These are phyloP conservation scores for Amborella trichopoda DNA, from an alignment of 164 flowering plant species.

Conservation along the genomic window DNA sequence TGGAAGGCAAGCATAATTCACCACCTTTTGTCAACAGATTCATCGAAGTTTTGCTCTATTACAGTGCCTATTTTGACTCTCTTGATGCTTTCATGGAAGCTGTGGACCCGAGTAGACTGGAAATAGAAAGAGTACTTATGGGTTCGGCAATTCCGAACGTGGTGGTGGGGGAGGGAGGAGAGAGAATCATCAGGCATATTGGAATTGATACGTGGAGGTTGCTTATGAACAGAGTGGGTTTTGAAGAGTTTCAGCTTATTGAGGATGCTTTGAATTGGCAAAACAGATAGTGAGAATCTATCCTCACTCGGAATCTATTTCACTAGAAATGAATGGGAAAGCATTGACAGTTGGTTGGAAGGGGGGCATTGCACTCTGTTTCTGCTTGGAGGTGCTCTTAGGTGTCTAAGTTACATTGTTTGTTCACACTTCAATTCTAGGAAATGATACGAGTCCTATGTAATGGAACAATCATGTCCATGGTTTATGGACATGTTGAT, in stretches of 20 bases:
- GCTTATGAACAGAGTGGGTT: conserved; percentile 34
- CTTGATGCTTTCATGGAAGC: conserved; percentile 23
- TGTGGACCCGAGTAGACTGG: conserved; percentile 16
- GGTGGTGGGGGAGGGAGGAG: conserved; percentile 38
- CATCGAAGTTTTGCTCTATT: no score
- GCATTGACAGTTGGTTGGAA: conserved; percentile 42
- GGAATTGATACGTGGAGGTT: conserved; percentile 38
- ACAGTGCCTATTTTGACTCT: no score
- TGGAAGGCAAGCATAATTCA: no score
- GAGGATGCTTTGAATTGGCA: conserved; percentile 28
- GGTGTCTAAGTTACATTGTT: no score
- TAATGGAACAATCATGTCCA: no score
- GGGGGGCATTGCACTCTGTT: conserved; percentile 32
- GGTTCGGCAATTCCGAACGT: conserved; percentile 28
- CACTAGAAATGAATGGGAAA: conserved; percentile 30
- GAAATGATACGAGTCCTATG: no score
- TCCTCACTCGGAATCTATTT: conserved; percentile 21
- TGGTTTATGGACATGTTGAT: no score
- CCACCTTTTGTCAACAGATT: no score
- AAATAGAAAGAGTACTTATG: conserved; percentile 15
- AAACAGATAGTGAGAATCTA: conserved; percentile 20
- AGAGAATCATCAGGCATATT: conserved; percentile 30
- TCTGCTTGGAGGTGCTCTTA: conserved; percentile 63
- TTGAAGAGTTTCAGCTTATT: conserved; percentile 38
- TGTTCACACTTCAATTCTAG: no score